phyloP scores from a whole-genome alignment of 257 asterid genomes.

The Mitragyna speciosa region DNA sequence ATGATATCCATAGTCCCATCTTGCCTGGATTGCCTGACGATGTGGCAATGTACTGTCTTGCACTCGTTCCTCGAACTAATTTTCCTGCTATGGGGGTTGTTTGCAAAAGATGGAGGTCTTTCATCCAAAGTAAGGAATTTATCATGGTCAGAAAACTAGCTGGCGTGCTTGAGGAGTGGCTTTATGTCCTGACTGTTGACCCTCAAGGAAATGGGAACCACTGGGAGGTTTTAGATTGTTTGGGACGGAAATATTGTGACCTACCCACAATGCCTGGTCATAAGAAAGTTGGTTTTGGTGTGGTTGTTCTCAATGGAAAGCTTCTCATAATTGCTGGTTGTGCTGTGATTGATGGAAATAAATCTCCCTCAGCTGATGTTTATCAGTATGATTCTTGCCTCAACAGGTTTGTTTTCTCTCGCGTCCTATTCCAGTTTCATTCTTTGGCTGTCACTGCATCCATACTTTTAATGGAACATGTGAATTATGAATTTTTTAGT shows the following conservation, averaged over 20 bases:
- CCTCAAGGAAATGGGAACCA: conserved; percentile 57
- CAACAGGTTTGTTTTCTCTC: conserved; percentile 50
- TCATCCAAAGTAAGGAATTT: conserved; percentile 68
- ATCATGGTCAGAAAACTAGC: conserved; percentile 62
- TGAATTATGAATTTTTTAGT: neutral
- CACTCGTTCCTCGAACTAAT: conserved; percentile 69
- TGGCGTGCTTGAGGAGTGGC: conserved; percentile 85
- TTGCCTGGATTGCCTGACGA: conserved; percentile 89
- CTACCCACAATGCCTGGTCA: conserved; percentile 78
- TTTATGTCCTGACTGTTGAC: conserved; percentile 60
- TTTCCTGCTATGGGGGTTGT: conserved; percentile 74
- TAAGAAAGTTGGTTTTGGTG: conserved; percentile 51
- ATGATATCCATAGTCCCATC: conserved; percentile 39
- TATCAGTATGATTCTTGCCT: conserved; percentile 82
- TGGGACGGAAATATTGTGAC: conserved; percentile 45
- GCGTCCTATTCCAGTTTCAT: neutral
- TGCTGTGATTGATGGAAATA: conserved; percentile 38
- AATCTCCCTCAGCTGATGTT: conserved; percentile 56
- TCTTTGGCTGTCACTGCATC: neutral
- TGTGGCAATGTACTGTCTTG: conserved; percentile 73
- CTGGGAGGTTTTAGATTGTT: conserved; percentile 79
- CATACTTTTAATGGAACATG: neutral
- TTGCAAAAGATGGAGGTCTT: conserved; percentile 71
- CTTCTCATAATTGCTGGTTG: conserved; percentile 75
- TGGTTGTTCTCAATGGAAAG: conserved; percentile 67